Evolutionary conservation across 2,329 filamentous ascomycete species (phyloP).

Genomic region (Scedosporium apiospermum): DNA sequence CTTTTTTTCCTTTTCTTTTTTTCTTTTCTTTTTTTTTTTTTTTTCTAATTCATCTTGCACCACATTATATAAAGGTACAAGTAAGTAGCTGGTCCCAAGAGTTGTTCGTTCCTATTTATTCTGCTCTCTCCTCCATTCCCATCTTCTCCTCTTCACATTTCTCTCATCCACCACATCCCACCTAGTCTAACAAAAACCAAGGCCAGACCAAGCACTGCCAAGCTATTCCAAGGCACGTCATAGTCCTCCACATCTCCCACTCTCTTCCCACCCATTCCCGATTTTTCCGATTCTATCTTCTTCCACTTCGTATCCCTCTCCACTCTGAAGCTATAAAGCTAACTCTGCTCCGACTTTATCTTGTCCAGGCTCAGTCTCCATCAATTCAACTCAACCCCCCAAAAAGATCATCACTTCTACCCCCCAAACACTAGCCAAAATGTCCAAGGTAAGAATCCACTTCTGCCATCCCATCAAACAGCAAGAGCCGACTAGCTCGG

Average conservation of each 20-base stretch:
- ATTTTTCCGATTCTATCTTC: slow-evolving; percentile 1
- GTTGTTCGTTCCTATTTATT: background rate
- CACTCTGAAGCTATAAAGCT: background rate
- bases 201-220: background rate
- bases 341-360: background rate
- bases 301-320: background rate
- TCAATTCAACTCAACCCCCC: background rate
- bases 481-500: background rate
- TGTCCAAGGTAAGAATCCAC: slow-evolving; percentile 20
- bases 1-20: background rate
- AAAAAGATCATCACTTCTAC: background rate
- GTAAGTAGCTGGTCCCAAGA: background rate
- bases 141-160: background rate
- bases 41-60: background rate
- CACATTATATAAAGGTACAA: background rate
- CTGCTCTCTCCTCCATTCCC: background rate
- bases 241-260: background rate
- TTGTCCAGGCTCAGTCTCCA: background rate
- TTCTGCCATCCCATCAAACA: background rate
- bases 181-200: background rate
- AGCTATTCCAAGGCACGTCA: slow-evolving; percentile 4
- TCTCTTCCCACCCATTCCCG: slow-evolving; percentile 4
- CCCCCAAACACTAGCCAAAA: slow-evolving; percentile 15
- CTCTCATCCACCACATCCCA: background rate
- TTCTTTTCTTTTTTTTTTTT: background rate